phyloP scores from a whole-genome alignment of 176 grass and related monocot species.

The Triticum urartu region DNA sequence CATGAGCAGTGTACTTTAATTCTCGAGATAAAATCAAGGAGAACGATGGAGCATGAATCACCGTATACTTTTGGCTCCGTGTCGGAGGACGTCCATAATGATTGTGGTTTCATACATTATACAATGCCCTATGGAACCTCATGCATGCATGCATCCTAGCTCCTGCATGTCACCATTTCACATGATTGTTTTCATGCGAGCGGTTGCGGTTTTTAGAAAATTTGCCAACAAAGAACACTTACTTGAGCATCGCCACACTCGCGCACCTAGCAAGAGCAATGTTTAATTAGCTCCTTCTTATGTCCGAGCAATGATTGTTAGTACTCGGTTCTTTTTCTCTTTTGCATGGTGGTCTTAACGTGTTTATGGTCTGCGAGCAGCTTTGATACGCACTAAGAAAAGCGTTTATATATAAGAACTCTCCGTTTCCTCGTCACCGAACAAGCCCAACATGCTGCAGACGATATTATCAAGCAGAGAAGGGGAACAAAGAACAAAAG shows the following conservation, averaged over 20 bases:
- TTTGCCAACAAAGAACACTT: not conserved
- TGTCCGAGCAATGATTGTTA: slow-evolving; percentile 17
- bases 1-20: slow-evolving; percentile 25
- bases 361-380: slow-evolving; percentile 7
- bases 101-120: slow-evolving; percentile 10
- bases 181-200: not conserved
- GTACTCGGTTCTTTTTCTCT: not conserved
- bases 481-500: not conserved
- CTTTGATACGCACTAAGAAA: slow-evolving; percentile 20
- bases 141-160: not conserved
- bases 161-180: not conserved
- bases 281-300: slow-evolving; percentile 6
- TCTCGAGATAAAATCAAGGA: slow-evolving; percentile 15
- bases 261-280: not conserved
- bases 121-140: not conserved
- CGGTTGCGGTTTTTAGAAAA: not conserved
- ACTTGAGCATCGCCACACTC: not conserved
- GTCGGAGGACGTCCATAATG: slow-evolving; percentile 33
- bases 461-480: not conserved
- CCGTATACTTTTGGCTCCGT: slow-evolving; percentile 50
- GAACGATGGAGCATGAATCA: slow-evolving; percentile 36
- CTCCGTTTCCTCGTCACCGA: slow-evolving; percentile 39
- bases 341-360: slow-evolving; percentile 18
- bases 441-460: not conserved
- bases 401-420: slow-evolving; percentile 20